Evolutionary conservation across 345 rosid genomes (phyloP), one percentile per base, ranked within the genome.

Genomic region (Sisymbrium irio): DNA sequence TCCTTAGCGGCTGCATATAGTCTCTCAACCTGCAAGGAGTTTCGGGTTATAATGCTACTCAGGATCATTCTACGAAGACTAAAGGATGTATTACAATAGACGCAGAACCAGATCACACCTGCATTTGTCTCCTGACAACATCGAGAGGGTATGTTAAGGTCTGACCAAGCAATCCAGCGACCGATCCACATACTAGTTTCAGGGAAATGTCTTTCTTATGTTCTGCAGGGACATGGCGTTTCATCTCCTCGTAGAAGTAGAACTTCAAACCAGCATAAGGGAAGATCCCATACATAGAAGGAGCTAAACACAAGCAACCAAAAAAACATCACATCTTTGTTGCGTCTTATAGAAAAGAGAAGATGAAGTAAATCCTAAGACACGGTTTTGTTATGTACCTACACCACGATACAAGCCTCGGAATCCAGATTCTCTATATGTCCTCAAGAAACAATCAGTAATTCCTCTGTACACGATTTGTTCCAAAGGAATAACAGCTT

Each of bases 91-190:
- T 49, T 49, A 22, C 25, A 3, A 22, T 22, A 1, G 25, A 22
- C 1, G 25, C 25, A 22, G 25, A 22, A 22, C 25, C 25, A 22
- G 25, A 22, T 28, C 77, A 65, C 80, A 87, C 97, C 92, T 89
- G 97, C 97, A 94, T 91, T 75, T 94, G 95, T 85, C 98, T 94
- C 82, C 97, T 87, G 65, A 94, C 98, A 60, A 91, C 98, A 71
- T 94, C 98, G 20, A 94, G 97, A 59, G 97, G 96, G 69, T 91
- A 94, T 7, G 97, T 89, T 85, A 94, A 88, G 20, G 98, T 94
- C 83, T 94, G 98, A 46, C 97, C 97, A 77, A 91, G 61, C 57
- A 91, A 81, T 77, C 95, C 95, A 50, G 97, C 95, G 4, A 94
- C 89, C 11, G 96, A 94, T 57, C 97, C 98, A 28, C 96, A 87